Evolutionary conservation across 2,329 filamentous ascomycete species (phyloP).

Genomic region (Epichloe uncinata): DNA sequence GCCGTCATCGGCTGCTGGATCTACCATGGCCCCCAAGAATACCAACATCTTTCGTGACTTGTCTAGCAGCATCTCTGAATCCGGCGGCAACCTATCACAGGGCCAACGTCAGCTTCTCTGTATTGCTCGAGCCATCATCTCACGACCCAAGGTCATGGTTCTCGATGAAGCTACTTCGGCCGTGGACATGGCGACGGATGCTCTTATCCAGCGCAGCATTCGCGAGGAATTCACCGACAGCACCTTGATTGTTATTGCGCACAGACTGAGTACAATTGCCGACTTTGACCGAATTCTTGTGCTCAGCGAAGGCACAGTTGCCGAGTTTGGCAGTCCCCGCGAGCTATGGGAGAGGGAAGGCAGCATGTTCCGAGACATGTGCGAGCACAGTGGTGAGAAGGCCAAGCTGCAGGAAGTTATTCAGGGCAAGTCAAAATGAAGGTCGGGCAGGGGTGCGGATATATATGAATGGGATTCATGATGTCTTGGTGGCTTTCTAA

Average conservation of each 20-base stretch:
- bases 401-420: conserved; percentile 37
- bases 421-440: conserved; percentile 12
- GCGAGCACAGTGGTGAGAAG: conserved; percentile 45
- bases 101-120: conserved; percentile 67
- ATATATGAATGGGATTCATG: background rate
- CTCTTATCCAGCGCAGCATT: conserved; percentile 60
- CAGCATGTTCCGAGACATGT: conserved; percentile 49
- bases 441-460: background rate
- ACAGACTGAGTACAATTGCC: conserved; percentile 61
- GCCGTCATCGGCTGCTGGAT: conserved; percentile 22
- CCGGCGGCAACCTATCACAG: conserved; percentile 61
- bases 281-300: conserved; percentile 67
- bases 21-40: conserved; percentile 31
- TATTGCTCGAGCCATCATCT: conserved; percentile 58
- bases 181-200: conserved; percentile 65
- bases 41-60: conserved; percentile 53
- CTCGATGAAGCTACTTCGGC: conserved; percentile 70
- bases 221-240: conserved; percentile 56
- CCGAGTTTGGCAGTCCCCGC: conserved; percentile 52
- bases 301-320: conserved; percentile 51
- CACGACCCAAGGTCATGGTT: conserved; percentile 62
- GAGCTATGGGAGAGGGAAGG: conserved; percentile 44
- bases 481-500: background rate
- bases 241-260: conserved; percentile 62
- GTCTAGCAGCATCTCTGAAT: conserved; percentile 51